Conservation (phyloP, 1,284 basidiomycete species). For the Rhodotorula glutinis region DNA sequence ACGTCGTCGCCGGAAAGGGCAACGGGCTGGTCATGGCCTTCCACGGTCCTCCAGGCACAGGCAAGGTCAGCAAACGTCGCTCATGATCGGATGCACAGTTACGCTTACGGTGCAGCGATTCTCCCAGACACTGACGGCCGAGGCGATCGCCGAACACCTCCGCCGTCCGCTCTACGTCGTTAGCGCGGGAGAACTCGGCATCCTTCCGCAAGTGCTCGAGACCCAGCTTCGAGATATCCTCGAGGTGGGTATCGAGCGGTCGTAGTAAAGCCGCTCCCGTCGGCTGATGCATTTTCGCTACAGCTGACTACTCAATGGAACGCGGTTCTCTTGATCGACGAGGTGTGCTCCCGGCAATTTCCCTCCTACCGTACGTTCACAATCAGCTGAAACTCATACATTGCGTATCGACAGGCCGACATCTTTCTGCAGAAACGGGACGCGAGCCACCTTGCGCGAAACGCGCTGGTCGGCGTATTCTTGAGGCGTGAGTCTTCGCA, state of each 20-base stretch:
- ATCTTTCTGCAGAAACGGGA: constrained; percentile 33
- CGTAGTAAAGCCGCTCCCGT: too few species aligned
- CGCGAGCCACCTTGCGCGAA: constrained; percentile 26
- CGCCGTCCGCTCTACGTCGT: constrained; percentile 32
- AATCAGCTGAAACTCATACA: too few species aligned
- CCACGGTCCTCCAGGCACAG: constrained; percentile 22
- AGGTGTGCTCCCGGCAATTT: too few species aligned
- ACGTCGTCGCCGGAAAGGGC: constrained; percentile 34
- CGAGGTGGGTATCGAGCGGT: background rate
- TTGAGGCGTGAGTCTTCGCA: constrained; percentile 19
- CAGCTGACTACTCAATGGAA: constrained; percentile 34
- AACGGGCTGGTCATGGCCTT: constrained; percentile 35
- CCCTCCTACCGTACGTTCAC: too few species aligned
- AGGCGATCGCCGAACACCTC: constrained; percentile 34
- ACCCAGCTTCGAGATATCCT: constrained; percentile 21
- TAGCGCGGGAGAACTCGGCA: constrained; percentile 31
- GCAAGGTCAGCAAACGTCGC: constrained; percentile 7
- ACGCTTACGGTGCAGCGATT: too few species aligned
- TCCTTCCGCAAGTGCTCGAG: constrained; percentile 21
- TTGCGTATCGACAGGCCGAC: constrained; percentile 14
- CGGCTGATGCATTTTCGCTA: background rate
- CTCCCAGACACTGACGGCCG: constrained; percentile 12
- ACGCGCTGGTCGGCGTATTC: constrained; percentile 32
- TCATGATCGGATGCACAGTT: too few species aligned
- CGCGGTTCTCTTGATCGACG: constrained; percentile 38